Conservation (phyloP, 176 grass and related monocot genomes). For the Metroxylon sagu region DNA sequence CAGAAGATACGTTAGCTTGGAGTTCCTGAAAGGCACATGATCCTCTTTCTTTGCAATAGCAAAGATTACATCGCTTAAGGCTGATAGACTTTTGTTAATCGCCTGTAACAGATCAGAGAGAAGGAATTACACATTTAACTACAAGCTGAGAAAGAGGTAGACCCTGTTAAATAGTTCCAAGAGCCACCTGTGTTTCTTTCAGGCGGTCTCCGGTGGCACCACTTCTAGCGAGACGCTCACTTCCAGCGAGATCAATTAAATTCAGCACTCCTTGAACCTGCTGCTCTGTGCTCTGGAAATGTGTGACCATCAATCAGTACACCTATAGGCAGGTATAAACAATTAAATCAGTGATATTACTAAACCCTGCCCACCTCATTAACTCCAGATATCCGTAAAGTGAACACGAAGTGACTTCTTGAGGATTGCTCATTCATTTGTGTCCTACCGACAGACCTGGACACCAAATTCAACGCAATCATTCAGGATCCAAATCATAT, state of each 20-base stretch:
- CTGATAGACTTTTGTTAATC: slow-evolving; percentile 91
- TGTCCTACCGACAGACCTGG: slow-evolving; percentile 83
- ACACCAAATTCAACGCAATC: slow-evolving; percentile 3
- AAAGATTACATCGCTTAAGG: slow-evolving; percentile 83
- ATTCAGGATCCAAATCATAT: background rate
- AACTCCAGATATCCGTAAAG: slow-evolving; percentile 63
- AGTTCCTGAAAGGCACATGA: slow-evolving; percentile 89
- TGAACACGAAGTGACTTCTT: slow-evolving; percentile 91
- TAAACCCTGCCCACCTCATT: slow-evolving; percentile 50
- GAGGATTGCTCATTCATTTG: slow-evolving; percentile 97
- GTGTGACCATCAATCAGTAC: background rate
- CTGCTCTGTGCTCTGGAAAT: slow-evolving; percentile 62
- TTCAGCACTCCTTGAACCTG: slow-evolving; percentile 80
- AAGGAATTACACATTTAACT: background rate
- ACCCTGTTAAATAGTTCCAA: too few species aligned
- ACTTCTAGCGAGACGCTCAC: slow-evolving; percentile 87
- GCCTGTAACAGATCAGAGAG: slow-evolving; percentile 20
- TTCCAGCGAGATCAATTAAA: slow-evolving; percentile 95
- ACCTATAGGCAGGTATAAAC: too few species aligned
- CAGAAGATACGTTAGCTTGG: slow-evolving; percentile 85
- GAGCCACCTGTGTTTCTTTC: slow-evolving; percentile 81
- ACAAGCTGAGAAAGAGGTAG: too few species aligned
- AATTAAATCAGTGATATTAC: background rate
- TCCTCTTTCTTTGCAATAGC: slow-evolving; percentile 88
- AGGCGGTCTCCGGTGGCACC: slow-evolving; percentile 80